Evolutionary conservation across 805 yeast genomes (phyloP), one percentile per base, ranked within the genome.

Genomic region (Candida easanensis): DNA sequence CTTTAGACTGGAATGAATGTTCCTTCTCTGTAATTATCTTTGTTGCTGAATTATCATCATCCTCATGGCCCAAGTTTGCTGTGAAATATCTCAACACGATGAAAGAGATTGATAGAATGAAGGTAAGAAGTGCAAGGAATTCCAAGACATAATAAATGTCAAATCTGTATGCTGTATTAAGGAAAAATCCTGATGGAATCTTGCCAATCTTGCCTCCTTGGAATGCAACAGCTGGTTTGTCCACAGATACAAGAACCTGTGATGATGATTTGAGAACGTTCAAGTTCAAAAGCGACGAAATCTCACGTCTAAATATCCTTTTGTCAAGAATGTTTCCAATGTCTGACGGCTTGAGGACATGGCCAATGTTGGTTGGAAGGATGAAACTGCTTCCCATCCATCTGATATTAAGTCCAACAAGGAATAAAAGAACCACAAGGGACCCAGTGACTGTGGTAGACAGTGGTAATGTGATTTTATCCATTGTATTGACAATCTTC

Each of bases 121-220:
- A 77, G 1, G 73, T 51, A 20, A 82, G 46, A 11, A 78, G 67
- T 5, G 80, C 64, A 2, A 71, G 48, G 49, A 81, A 75, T 58
- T 84, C 91, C 39, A 82, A 51, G 20, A 77, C 63, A 51, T 76
- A 82, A 26, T 74, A 69, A 15, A 66, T 52, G 54, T 79, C 80
- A 55, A 74, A 71, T 41, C 66, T 64, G 57, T 68, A 69, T n/a
- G 65, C 57, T 1, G 65, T 57, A 19, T 53, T 51, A 19, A 60
- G 35, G 16, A 51, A 50, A 27, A 65, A 49, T 3, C 20, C 20
- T 0, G 27, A 15, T 5, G 52, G 31, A 1, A 42, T 11, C 7
- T 6, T 9, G 15, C 33, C 18, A 8, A 28, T 14, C 9, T n/a
- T 38, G 18, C 31, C 36, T 10, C 48, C 48, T 11, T 35, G 33